A percentile compares a stretch with the other conserved stretches of the same genome.
Evolutionary conservation across 345 rosid species (phyloP).

Genomic region (Erysimum cheiranthoides): DNA sequence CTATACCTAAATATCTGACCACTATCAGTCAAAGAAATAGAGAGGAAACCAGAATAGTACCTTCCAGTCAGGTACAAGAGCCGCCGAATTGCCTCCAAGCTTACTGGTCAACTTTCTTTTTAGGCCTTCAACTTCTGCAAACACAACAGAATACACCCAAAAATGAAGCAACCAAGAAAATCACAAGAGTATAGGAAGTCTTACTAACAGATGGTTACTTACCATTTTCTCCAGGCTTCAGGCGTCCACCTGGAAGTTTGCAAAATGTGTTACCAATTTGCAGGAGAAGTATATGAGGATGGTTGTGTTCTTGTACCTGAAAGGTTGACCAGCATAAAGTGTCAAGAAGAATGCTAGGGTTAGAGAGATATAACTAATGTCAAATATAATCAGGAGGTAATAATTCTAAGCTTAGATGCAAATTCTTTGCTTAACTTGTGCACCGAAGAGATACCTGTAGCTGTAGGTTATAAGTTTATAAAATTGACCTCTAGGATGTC

Average conservation of each 20-base stretch:
- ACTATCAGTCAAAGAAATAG: conserved; percentile 9
- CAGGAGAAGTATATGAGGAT: conserved; percentile 95
- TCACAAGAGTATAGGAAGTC: conserved; percentile 9
- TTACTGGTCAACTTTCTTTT: conserved; percentile 95
- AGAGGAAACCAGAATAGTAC: conserved; percentile 45
- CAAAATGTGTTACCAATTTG: conserved; percentile 98
- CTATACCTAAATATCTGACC: conserved; percentile 3
- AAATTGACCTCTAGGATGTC: conserved; percentile 1
- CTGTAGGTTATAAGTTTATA: conserved; percentile 11
- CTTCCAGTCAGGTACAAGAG: conserved; percentile 93
- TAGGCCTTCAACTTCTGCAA: conserved; percentile 87
- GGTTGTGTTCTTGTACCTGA: conserved; percentile 98
- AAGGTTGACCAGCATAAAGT: conserved; percentile 33
- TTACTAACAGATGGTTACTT: conserved; percentile 9
- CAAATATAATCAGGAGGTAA: conserved; percentile 17
- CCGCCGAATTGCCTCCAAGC: conserved; percentile 87
- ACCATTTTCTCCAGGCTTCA: conserved; percentile 99
- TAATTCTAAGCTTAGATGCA: background rate
- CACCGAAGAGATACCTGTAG: conserved; percentile 21
- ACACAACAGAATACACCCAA: conserved; percentile 29
- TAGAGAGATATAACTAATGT: conserved; percentile 17
- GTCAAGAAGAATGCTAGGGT: background rate
- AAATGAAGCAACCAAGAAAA: conserved; percentile 9
- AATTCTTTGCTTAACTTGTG: background rate
- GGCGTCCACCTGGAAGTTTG: conserved; percentile 98